Evolutionary conservation across 2,329 filamentous ascomycete species (phyloP), one percentile per base, ranked within the genome.

Genomic region (Eurotiales sp.): DNA sequence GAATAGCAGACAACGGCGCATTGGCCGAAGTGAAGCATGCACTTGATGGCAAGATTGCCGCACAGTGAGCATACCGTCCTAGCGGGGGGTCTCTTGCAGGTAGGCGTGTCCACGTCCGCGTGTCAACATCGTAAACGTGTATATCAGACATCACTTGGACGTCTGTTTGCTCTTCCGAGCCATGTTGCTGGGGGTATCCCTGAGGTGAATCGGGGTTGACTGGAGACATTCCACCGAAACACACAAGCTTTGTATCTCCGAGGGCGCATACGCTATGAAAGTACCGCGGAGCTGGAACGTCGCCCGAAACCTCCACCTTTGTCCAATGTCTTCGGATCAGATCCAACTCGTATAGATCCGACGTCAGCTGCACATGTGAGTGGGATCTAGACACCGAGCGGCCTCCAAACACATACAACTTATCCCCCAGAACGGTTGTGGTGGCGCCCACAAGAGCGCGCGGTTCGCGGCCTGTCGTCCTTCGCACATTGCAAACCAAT

Each of bases 101-200:
- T 39, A 99, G 83, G 55, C 85, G 89, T 17, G 88, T 92, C 93
- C 93, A 99, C 43, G 80, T 86, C 61, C 81, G 85, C 0, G 86
- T 87, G 1, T 83, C 79, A 1, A 93, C 88, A 67, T 99, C 92
- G 69, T 90, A 97, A 27, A 99, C 88, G 69, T 97, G 89, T 50
- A 97, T 90, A 71, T 99, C 93, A 6, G 92, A 96, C 91, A 99
- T 96, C 51, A 97, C 93, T 1, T 90, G 86, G 4, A 97, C 88
- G 63, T 96, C 91, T 32, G 90, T 84, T 60, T 90, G 87, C 50
- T 83, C 76, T 56, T 91, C 87, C 53, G 75, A 70, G 0, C 64
- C 64, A 34, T 58, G 57, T 3, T 72, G 61, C 14, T 71, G 68
- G 40, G 78, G 74, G 34, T 58, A 57, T 3, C 71, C 61, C 14